Percentiles rank a stretch among this genome's conserved stretches.
These are phyloP conservation scores for Dactylonectria macrodidyma DNA, from an alignment of 2,329 filamentous ascomycete species.

Conservation along the genomic window DNA sequence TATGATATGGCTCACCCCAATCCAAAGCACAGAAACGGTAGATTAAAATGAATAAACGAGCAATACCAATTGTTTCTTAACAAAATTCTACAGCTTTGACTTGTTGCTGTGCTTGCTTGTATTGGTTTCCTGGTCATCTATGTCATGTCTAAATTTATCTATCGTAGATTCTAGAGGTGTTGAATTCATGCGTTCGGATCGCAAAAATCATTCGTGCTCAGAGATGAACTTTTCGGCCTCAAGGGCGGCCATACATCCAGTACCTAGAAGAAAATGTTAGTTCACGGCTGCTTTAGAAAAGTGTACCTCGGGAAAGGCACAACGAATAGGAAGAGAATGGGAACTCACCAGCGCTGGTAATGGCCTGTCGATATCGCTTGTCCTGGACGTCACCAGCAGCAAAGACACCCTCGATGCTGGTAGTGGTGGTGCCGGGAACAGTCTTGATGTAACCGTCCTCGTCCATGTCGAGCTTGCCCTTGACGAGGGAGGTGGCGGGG, in stretches of 20 bases:
- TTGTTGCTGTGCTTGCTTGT: constrained; percentile 22
- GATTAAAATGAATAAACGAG: constrained; percentile 25
- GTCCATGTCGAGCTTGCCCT: constrained; percentile 90
- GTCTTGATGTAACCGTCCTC: constrained; percentile 93
- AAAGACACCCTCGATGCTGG: constrained; percentile 92
- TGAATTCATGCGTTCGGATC: constrained; percentile 34
- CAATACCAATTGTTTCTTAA: constrained; percentile 21
- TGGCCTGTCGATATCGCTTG: constrained; percentile 97
- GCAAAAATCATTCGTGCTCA: constrained; percentile 72
- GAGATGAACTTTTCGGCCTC: constrained; percentile 95
- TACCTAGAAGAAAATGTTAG: constrained; percentile 69
- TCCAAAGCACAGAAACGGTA: constrained; percentile 11
- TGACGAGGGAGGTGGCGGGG: constrained; percentile 91
- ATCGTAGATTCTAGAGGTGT: constrained; percentile 37
- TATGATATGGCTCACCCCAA: not conserved
- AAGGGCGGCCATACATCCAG: constrained; percentile 94
- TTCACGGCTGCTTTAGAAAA: not conserved
- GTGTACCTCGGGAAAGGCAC: not conserved
- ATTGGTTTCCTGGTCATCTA: constrained; percentile 31
- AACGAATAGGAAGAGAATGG: not conserved
- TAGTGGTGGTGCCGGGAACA: constrained; percentile 88
- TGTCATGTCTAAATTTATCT: constrained; percentile 40
- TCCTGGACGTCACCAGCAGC: constrained; percentile 98
- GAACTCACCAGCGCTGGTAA: constrained; percentile 91
- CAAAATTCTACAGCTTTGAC: constrained; percentile 31